A percentile compares a stretch with the other conserved stretches of the same genome.
Conservation (phyloP, 208 protist genomes). For the Leishmania arabica region DNA sequence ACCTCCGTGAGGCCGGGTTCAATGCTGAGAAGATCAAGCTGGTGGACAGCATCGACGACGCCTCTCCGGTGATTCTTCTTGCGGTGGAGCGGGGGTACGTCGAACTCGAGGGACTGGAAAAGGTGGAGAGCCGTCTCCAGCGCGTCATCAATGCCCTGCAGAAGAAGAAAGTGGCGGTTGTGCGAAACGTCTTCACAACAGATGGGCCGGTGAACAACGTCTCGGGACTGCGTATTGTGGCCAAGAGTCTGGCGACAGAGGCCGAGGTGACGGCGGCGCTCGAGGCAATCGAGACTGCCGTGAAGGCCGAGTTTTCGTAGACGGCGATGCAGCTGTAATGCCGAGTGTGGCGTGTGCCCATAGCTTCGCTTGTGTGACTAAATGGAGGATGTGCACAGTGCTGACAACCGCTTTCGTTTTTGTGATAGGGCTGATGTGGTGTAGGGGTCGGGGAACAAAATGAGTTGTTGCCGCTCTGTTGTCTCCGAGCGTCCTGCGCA, state of each 20-base stretch:
- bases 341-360: background rate
- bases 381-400: background rate
- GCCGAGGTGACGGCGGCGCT: conserved; percentile 51
- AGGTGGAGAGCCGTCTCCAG: conserved; percentile 68
- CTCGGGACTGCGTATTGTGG: conserved; percentile 67
- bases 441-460: background rate
- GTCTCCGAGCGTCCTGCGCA: background rate
- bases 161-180: conserved; percentile 57
- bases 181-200: conserved; percentile 66
- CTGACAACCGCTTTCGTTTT: background rate
- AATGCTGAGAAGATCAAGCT: conserved; percentile 64
- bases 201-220: conserved; percentile 61
- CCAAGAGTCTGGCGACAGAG: conserved; percentile 60
- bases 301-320: conserved; percentile 66
- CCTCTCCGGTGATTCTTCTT: conserved; percentile 72
- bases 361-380: background rate
- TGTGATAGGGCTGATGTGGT: background rate
- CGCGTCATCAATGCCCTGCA: conserved; percentile 55
- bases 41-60: conserved; percentile 58
- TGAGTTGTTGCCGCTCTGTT: background rate
- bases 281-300: conserved; percentile 46
- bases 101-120: conserved; percentile 28
- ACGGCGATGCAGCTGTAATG: background rate
- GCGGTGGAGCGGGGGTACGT: conserved; percentile 49
- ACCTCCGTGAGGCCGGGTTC: conserved; percentile 52